Evolutionary conservation across 345 rosid species (phyloP), one percentile per base, ranked within the genome.

Genomic region (Hypericum perforatum): DNA sequence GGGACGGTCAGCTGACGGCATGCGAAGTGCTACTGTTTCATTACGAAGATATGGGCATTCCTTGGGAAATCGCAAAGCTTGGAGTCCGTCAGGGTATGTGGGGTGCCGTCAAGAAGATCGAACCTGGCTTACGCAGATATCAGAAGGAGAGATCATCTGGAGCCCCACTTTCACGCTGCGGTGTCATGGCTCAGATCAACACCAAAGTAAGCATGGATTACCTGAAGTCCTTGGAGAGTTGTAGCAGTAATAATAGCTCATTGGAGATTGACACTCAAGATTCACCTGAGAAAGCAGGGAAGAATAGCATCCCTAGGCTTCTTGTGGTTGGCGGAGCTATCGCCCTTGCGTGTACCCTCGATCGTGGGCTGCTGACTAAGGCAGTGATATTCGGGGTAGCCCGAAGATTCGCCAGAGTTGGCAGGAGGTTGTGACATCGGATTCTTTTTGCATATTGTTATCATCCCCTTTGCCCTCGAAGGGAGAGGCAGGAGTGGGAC

Each of bases 21-120:
- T 85, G 95, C 42, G 98, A 92, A 70, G 96, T 92, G n/a, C 52
- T 87, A 55, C 81, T 92, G 9, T 92, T 92, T 75, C 98, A 92
- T 71, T 73, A 92, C 14, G 98, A 92, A 50, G 90, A 92, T 71
- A 92, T 92, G 98, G 98, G 98, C 39, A 87, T 92, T 52, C 95
- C 98, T 0, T 81, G 95, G 95, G 88, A 87, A 70, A 85, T 92
- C 57, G 96, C 98, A 2, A 92, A 92, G 67, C 83, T 92, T 11
- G 96, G 98, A 43, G 78, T 92, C 53, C 71, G 90, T 53, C 95
- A 85, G 55, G 96, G 98, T n/a, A 92, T 85, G 98, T 92, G 98
- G 98, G 95, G 95, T 70, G 88, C 96, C 9, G 98, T 92, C 56
- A 85, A 87, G 83, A 92, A 92, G 58, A 71, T 92, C 3, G 98